Evolutionary conservation across 2,329 filamentous ascomycete genomes (phyloP).

Genomic region (Fusarium tanahbumbuense): DNA sequence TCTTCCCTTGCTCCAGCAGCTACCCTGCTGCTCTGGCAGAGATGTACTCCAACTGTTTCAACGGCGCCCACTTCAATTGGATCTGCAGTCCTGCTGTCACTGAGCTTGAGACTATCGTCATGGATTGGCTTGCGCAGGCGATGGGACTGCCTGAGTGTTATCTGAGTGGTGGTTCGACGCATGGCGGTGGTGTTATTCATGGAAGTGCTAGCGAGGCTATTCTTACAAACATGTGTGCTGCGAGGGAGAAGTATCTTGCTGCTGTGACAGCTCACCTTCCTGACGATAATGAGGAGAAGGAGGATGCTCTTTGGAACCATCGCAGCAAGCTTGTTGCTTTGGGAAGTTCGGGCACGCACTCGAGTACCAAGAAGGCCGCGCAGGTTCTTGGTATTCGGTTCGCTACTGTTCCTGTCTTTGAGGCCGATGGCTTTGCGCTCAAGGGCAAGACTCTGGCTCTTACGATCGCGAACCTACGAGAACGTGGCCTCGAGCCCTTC

Average conservation of each 20-base stretch:
- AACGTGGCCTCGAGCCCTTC: conserved; percentile 82
- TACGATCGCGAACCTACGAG: conserved; percentile 73
- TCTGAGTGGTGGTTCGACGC: conserved; percentile 74
- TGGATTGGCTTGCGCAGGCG: conserved; percentile 89
- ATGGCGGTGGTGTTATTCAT: conserved; percentile 92
- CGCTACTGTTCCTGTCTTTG: conserved; percentile 72
- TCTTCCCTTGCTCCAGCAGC: conserved; percentile 85
- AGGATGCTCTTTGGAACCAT: conserved; percentile 72
- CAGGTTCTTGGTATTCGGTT: conserved; percentile 88
- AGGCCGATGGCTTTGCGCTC: conserved; percentile 75
- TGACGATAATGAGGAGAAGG: conserved; percentile 70
- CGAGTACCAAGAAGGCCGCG: conserved; percentile 87
- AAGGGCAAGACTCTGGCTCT: conserved; percentile 71
- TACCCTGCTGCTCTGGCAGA: conserved; percentile 91
- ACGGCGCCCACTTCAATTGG: conserved; percentile 95
- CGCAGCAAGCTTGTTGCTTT: conserved; percentile 75
- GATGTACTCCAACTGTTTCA: conserved; percentile 90
- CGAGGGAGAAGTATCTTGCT: conserved; percentile 80
- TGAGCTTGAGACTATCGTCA: conserved; percentile 90
- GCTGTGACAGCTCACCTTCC: conserved; percentile 65
- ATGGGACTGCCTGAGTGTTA: conserved; percentile 79
- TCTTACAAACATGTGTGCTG: conserved; percentile 87
- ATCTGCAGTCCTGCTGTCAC: conserved; percentile 92
- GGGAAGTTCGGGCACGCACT: conserved; percentile 83
- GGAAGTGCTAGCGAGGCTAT: conserved; percentile 90